Evolutionary conservation across 495 filamentous ascomycete species (phyloP).

Genomic region (Podospora anserina): DNA sequence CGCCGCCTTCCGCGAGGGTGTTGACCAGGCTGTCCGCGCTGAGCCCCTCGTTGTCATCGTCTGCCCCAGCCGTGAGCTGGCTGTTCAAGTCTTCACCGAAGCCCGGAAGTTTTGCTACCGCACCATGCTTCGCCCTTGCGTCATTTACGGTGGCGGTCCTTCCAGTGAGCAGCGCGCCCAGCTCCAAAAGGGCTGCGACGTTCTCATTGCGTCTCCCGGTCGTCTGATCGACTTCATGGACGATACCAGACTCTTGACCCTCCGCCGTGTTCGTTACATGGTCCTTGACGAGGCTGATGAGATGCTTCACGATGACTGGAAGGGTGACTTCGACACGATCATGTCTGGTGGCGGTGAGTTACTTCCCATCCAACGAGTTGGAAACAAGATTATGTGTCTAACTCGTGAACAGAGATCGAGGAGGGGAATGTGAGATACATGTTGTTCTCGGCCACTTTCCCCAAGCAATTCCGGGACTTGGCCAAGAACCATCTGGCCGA

Average conservation of each 20-base stretch:
- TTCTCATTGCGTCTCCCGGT: conserved; percentile 84
- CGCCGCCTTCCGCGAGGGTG: conserved; percentile 35
- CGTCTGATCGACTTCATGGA: conserved; percentile 80
- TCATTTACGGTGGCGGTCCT: conserved; percentile 82
- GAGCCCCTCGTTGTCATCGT: conserved; percentile 86
- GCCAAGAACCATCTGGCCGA: conserved; percentile 69
- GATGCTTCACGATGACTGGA: conserved; percentile 75
- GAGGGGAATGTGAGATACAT: conserved; percentile 74
- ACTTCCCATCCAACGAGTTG: background rate
- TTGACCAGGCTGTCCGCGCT: conserved; percentile 55
- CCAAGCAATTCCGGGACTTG: conserved; percentile 67
- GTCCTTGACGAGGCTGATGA: conserved; percentile 96
- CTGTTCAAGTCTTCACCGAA: conserved; percentile 92
- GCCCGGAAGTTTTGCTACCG: conserved; percentile 87
- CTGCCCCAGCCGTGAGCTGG: conserved; percentile 84
- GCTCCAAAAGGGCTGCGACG: conserved; percentile 78
- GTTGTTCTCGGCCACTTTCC: conserved; percentile 96
- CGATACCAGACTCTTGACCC: conserved; percentile 60
- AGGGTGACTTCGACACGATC: conserved; percentile 63
- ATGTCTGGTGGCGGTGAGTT: conserved; percentile 72
- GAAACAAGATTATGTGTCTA: conserved; percentile 7
- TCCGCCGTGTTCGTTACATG: conserved; percentile 74
- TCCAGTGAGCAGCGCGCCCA: conserved; percentile 61
- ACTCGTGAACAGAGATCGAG: conserved; percentile 60
- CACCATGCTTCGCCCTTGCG: conserved; percentile 89